These are phyloP conservation scores for Hypsizygus marmoreus DNA, from an alignment of 768 basidiomycete species.

Conservation along the genomic window DNA sequence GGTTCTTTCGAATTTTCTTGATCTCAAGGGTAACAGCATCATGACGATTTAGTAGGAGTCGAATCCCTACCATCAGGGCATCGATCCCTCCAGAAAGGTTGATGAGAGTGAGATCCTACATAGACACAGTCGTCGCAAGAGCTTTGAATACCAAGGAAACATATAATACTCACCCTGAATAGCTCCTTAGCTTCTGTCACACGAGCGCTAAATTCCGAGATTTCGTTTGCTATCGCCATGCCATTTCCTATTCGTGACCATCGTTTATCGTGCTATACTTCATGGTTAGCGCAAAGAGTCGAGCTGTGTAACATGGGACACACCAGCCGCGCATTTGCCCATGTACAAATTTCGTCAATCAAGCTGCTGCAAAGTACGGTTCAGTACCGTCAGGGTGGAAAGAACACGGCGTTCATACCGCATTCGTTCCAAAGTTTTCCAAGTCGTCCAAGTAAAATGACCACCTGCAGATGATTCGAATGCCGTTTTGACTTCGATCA, in stretches of 20 bases:
- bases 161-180: slow-evolving; percentile 10
- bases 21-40: slow-evolving; percentile 6
- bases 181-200: slow-evolving; percentile 7
- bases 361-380: slow-evolving; percentile 5
- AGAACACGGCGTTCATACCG: slow-evolving; percentile 8
- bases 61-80: neutral
- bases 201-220: slow-evolving; percentile 10
- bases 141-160: no score
- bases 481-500: slow-evolving; percentile 9
- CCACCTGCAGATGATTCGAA: slow-evolving; percentile 4
- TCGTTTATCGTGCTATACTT: slow-evolving; percentile 6
- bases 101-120: slow-evolving; percentile 6
- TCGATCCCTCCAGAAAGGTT: slow-evolving; percentile 7
- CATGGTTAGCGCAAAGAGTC: neutral
- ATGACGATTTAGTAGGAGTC: slow-evolving; percentile 1
- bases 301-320: neutral
- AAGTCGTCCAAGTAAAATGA: slow-evolving; percentile 14
- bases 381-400: neutral
- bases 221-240: slow-evolving; percentile 6
- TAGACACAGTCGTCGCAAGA: neutral
- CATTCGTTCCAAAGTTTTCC: slow-evolving; percentile 15
- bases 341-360: slow-evolving; percentile 14
- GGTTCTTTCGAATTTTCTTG: neutral
- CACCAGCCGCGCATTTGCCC: slow-evolving; percentile 15
- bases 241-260: slow-evolving; percentile 8